Conservation (phyloP, 2,329 filamentous ascomycete genomes). For the Tolypocladium ovalisporum region DNA sequence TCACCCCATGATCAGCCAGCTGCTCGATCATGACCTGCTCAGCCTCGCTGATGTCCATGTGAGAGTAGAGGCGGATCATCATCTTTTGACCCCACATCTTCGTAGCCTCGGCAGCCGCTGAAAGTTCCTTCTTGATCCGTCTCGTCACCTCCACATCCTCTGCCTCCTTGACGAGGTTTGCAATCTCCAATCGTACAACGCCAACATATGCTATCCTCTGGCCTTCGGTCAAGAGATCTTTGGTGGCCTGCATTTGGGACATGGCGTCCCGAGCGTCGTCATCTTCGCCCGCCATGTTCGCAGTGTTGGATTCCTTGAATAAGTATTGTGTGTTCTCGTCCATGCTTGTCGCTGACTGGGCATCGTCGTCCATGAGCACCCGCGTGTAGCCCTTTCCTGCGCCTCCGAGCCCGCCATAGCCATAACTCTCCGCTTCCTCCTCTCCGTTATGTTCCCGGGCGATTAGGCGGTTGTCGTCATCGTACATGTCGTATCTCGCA, state of each 20-base stretch:
- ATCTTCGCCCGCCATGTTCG: slow-evolving; percentile 57
- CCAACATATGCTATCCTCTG: slow-evolving; percentile 96
- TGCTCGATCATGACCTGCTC: slow-evolving; percentile 99
- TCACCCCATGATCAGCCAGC: slow-evolving; percentile 81
- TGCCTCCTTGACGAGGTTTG: slow-evolving; percentile 61
- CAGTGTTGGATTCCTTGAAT: slow-evolving; percentile 63
- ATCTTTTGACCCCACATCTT: slow-evolving; percentile 98
- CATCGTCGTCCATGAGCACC: slow-evolving; percentile 92
- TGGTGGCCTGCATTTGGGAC: slow-evolving; percentile 89
- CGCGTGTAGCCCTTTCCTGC: slow-evolving; percentile 92
- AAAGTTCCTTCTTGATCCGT: slow-evolving; percentile 60
- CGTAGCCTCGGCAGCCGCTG: slow-evolving; percentile 62
- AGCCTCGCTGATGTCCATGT: slow-evolving; percentile 88
- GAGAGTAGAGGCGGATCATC: slow-evolving; percentile 87
- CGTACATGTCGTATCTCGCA: slow-evolving; percentile 88
- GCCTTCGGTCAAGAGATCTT: slow-evolving; percentile 87
- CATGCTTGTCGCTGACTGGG: slow-evolving; percentile 86
- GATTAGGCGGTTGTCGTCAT: slow-evolving; percentile 81
- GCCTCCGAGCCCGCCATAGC: slow-evolving; percentile 70
- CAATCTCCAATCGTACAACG: slow-evolving; percentile 70
- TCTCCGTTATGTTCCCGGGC: slow-evolving; percentile 71
- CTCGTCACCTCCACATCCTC: slow-evolving; percentile 52
- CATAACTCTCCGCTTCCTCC: slow-evolving; percentile 53
- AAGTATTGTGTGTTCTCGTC: slow-evolving; percentile 96
- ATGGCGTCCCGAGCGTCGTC: slow-evolving; percentile 78